Conservation (phyloP, 331 rosid genomes). For the Arachis monticola region DNA sequence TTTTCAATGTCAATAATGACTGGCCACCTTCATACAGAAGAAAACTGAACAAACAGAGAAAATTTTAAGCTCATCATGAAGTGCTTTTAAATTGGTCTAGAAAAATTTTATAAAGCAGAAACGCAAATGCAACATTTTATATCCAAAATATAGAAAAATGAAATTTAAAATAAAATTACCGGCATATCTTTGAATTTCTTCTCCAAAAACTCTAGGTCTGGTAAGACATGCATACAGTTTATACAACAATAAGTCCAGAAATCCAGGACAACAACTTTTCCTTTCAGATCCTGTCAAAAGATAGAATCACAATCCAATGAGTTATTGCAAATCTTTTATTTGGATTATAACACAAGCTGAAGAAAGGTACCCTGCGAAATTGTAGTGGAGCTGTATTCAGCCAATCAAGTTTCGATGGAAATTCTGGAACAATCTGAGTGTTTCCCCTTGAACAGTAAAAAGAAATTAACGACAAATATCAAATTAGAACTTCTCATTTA, state of each 20-base stretch:
- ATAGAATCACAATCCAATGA: conserved; percentile 32
- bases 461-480: conserved; percentile 31
- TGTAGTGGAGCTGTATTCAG: conserved; percentile 90
- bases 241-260: conserved; percentile 98
- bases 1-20: conserved; percentile 8
- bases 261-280: conserved; percentile 90
- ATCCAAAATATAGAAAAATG: conserved; percentile 34
- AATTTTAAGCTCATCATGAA: background rate
- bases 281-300: conserved; percentile 85
- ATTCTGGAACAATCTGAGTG: conserved; percentile 84
- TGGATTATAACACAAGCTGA: conserved; percentile 40
- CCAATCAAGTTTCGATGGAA: conserved; percentile 95
- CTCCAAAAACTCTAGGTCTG: conserved; percentile 89
- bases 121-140: conserved; percentile 15
- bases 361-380: conserved; percentile 69
- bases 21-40: conserved; percentile 26
- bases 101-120: conserved; percentile 16
- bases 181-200: conserved; percentile 90
- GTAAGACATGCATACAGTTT: conserved; percentile 97
- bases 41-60: conserved; percentile 19
- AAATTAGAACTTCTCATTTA: conserved; percentile 9
- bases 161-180: conserved; percentile 56
- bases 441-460: conserved; percentile 62
- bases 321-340: conserved; percentile 31
- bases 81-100: conserved; percentile 4